phyloP scores from a whole-genome alignment of 2,329 filamentous ascomycete species.

The Talaromyces sp. region DNA sequence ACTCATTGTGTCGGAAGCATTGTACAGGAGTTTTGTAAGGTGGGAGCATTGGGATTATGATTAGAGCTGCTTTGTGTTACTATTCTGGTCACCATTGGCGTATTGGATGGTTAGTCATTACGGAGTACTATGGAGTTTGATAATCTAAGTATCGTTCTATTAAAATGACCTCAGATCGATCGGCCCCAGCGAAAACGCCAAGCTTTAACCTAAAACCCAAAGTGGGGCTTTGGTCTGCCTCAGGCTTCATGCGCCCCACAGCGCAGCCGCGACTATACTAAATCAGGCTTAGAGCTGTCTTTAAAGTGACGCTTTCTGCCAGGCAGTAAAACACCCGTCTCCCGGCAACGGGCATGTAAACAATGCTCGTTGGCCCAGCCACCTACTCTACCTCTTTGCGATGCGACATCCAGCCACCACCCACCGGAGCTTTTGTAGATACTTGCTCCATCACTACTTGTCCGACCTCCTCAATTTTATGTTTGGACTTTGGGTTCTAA shows the following conservation, averaged over 20 bases:
- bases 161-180: not conserved
- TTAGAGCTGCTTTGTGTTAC: not conserved
- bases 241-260: not conserved
- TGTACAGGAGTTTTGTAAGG: constrained; percentile 15
- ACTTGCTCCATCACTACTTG: constrained; percentile 11
- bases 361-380: constrained; percentile 44
- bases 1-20: constrained; percentile 16
- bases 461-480: constrained; percentile 19
- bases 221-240: not conserved
- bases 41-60: not conserved
- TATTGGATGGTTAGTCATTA: not conserved
- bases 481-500: not conserved
- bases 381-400: constrained; percentile 22
- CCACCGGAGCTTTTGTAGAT: constrained; percentile 13
- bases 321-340: constrained; percentile 34
- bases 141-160: not conserved
- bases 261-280: not conserved
- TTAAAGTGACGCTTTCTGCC: constrained; percentile 22
- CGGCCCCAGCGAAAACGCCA: constrained; percentile 6
- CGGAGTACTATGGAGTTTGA: not conserved
- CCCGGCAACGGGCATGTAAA: constrained; percentile 40
- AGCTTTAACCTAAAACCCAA: constrained; percentile 2
- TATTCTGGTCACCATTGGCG: not conserved
- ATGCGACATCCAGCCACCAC: constrained; percentile 34
- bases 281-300: not conserved